Evolutionary conservation across 2,329 filamentous ascomycete genomes (phyloP), one percentile per base, ranked within the genome.

Genomic region (Microdochium paspali): DNA sequence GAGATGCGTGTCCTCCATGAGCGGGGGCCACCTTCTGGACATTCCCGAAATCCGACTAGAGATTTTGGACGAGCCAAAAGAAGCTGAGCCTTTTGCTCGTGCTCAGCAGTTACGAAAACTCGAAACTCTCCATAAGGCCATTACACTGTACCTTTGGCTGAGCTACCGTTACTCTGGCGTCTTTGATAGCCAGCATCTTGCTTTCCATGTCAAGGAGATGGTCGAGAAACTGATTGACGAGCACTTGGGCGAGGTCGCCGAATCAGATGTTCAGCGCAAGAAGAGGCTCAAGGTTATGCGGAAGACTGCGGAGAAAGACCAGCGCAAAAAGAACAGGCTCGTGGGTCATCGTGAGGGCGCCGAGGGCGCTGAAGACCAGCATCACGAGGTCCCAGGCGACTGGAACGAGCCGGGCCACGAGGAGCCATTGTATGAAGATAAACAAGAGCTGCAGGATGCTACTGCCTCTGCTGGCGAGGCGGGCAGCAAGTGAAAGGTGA

Each of bases 61-160:
- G 52, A 63, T 85, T 2, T 74, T 97, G 3, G 87, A 95, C 51
- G 64, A 84, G 1, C 75, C 85, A 44, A 50, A 69, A 24, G 54
- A 63, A 2, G 52, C 64, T 7, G 63, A 57, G 24, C 58, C 67
- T 1, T 61, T 66, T 0, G 61, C 62, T 1, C 62, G 65, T 13
- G 67, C 74, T 46, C 62, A 70, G 0, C 87, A 89, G 54, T 72
- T 98, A 10, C 69, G 71, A 47, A 66, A 72, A 9, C 71, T 97
- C 20, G 93, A 98, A 63, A 64, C 70, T 3, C 73, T 98, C 15
- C 93, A 98, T 68, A 87, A 87, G 57, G 74, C 80, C 24, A 70
- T 98, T 31, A 88, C 91, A 42, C 70, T 90, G 44, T 98, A 97
- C 61, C 74, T 95, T 2, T 98, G 93, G 93, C 73, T 98, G 15